Evolutionary conservation across 805 yeast genomes (phyloP).

Genomic region (Spathaspora arborariae): DNA sequence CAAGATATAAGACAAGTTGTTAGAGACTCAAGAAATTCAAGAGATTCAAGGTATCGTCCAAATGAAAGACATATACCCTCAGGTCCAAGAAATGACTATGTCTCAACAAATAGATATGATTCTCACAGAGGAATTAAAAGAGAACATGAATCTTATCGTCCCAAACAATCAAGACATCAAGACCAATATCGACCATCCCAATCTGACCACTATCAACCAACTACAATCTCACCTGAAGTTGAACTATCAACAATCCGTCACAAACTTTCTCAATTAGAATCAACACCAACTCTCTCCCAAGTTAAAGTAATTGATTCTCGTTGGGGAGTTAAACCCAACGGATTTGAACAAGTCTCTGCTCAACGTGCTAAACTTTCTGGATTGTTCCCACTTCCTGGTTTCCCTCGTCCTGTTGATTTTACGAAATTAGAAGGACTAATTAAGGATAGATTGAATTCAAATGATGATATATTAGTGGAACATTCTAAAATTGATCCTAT

Average conservation of each 20-base stretch:
- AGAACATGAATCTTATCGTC: background rate
- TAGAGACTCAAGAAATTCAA: too few species aligned
- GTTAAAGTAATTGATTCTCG: conserved; percentile 47
- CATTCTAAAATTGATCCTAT: conserved; percentile 35
- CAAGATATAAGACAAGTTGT: too few species aligned
- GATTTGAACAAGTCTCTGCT: conserved; percentile 70
- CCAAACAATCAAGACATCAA: background rate
- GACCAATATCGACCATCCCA: background rate
- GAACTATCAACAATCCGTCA: background rate
- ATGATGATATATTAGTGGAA: conserved; percentile 29
- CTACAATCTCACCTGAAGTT: background rate
- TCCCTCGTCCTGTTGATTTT: conserved; percentile 43
- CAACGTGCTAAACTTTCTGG: conserved; percentile 79
- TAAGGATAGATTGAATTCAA: conserved; percentile 27
- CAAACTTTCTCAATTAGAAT: background rate
- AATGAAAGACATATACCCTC: background rate
- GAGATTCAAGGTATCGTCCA: background rate
- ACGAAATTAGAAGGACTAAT: conserved; percentile 38
- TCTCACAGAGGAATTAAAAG: background rate
- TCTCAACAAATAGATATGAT: background rate
- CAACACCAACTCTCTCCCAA: conserved; percentile 45
- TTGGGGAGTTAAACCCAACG: conserved; percentile 74
- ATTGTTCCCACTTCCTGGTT: conserved; percentile 71
- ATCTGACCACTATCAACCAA: background rate
- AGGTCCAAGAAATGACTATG: background rate